Evolutionary conservation across 140 eudicot species (phyloP).

Genomic region (Ambrosia hybrid): DNA sequence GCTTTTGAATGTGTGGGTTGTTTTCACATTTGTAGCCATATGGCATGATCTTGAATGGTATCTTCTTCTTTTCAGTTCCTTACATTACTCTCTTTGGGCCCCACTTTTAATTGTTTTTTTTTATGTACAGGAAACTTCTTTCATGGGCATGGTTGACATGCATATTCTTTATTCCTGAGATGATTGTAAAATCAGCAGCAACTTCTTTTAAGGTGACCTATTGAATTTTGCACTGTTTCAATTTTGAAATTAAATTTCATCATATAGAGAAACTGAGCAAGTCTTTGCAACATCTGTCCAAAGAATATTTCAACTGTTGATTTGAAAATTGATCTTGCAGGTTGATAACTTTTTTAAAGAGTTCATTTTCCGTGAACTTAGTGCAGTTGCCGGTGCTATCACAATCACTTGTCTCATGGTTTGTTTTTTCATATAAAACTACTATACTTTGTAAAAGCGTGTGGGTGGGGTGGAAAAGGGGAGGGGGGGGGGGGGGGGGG

Average conservation of each 20-base stretch:
- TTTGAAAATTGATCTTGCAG: constrained; percentile 35
- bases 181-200: constrained; percentile 77
- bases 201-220: constrained; percentile 53
- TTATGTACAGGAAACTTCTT: constrained; percentile 87
- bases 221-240: constrained; percentile 12
- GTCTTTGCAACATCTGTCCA: neutral
- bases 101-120: constrained; percentile 15
- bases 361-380: constrained; percentile 74
- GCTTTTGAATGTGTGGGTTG: constrained; percentile 92
- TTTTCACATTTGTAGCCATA: constrained; percentile 95
- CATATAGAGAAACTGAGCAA: neutral
- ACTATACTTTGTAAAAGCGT: neutral
- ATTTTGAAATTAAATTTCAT: neutral
- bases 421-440: constrained; percentile 18
- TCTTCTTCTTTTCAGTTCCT: neutral
- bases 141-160: constrained; percentile 99
- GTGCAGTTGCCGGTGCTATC: constrained; percentile 91
- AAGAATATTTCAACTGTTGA: neutral
- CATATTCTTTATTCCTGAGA: constrained; percentile 88
- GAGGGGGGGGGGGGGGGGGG: too few relatives aligned
- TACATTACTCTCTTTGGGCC: neutral
- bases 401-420: constrained; percentile 98
- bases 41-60: constrained; percentile 99
- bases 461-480: too few relatives aligned
- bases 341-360: constrained; percentile 56